These are phyloP conservation scores for Salix exigua DNA, from an alignment of 345 rosid species.

Conservation along the genomic window DNA sequence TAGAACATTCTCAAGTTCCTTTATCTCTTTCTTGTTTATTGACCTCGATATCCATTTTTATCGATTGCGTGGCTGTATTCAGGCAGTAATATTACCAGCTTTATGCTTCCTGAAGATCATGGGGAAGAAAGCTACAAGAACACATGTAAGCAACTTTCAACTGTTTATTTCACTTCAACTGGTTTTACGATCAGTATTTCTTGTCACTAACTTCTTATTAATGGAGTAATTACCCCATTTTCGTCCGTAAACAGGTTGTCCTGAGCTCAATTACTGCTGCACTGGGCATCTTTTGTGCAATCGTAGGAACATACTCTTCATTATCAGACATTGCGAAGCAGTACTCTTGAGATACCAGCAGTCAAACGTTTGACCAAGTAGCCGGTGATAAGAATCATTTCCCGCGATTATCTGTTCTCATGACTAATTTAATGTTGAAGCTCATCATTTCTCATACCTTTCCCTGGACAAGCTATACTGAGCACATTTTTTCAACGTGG, in stretches of 20 bases:
- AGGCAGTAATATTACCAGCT: slow-evolving; percentile 80
- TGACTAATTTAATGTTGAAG: background rate
- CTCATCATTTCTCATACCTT: background rate
- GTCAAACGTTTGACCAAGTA: no score
- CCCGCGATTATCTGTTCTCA: no score
- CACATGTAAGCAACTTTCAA: slow-evolving; percentile 43
- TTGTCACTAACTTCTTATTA: background rate
- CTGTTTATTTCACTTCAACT: background rate
- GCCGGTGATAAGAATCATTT: no score
- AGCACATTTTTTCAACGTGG: background rate
- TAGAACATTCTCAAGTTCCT: no score
- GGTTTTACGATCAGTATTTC: background rate
- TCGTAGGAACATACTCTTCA: slow-evolving; percentile 65
- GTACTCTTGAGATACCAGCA: slow-evolving; percentile 20
- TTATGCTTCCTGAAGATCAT: slow-evolving; percentile 68
- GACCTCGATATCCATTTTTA: no score
- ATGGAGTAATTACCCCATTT: background rate
- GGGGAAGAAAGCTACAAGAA: slow-evolving; percentile 63
- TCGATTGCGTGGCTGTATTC: slow-evolving; percentile 10
- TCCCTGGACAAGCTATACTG: background rate
- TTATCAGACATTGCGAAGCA: slow-evolving; percentile 35
- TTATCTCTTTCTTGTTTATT: no score
- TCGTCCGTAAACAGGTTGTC: slow-evolving; percentile 39
- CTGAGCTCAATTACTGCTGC: slow-evolving; percentile 35
- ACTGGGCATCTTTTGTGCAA: slow-evolving; percentile 50